Evolutionary conservation across 768 basidiomycete genomes (phyloP).

Genomic region (Tubosaeta sp.): DNA sequence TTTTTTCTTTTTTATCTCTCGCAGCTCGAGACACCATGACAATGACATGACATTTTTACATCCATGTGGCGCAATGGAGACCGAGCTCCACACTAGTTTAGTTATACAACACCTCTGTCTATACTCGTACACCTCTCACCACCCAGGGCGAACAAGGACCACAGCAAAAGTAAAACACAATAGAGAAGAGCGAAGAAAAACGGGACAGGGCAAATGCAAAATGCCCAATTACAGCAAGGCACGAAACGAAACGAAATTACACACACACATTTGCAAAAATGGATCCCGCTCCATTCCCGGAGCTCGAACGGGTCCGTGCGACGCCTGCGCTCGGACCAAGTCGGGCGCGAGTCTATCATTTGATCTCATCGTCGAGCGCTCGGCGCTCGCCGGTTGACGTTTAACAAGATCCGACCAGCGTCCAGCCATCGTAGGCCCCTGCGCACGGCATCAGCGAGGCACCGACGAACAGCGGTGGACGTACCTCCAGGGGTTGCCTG

Average conservation of each 20-base stretch:
- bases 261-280: neutral
- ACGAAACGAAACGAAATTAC: neutral
- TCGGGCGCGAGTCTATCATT: too few species aligned
- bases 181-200: neutral
- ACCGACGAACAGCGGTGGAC: neutral
- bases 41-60: neutral
- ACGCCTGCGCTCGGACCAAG: neutral
- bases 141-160: neutral
- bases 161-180: neutral
- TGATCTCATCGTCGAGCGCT: neutral
- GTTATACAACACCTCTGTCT: neutral
- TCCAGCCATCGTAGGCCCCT: constrained; percentile 7
- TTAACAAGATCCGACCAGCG: constrained; percentile 13
- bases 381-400: neutral
- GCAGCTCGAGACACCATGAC: neutral
- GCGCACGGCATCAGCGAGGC: neutral
- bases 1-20: neutral
- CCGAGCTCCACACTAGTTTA: neutral
- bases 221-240: neutral
- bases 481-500: constrained; percentile 1
- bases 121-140: neutral
- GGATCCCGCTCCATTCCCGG: neutral
- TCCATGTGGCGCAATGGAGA: neutral
- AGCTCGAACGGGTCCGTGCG: neutral
- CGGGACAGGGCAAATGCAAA: neutral